Evolutionary conservation across 306 rosid genomes (phyloP).

Genomic region (Castanopsis chinensis): DNA sequence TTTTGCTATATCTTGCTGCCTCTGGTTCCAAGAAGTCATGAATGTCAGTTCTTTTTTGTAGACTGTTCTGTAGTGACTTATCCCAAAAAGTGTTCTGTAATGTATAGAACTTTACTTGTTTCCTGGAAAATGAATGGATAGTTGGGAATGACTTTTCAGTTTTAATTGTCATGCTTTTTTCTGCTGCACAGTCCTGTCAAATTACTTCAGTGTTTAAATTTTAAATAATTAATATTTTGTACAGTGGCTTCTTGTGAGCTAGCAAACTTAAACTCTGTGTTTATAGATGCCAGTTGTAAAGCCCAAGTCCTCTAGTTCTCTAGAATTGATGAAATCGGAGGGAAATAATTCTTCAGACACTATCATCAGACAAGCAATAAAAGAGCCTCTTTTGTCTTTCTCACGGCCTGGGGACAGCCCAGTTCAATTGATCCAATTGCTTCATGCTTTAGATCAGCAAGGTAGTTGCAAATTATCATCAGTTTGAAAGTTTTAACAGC

Average conservation of each 20-base stretch:
- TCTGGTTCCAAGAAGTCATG: background rate
- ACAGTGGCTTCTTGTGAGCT: conserved; percentile 34
- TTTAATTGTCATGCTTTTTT: background rate
- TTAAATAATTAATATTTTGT: conserved; percentile 10
- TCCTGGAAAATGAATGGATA: background rate
- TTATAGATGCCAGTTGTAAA: conserved; percentile 65
- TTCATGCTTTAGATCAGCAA: conserved; percentile 76
- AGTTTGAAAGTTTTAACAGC: conserved; percentile 1
- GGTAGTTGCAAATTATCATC: conserved; percentile 41
- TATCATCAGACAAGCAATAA: conserved; percentile 63
- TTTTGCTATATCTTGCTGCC: background rate
- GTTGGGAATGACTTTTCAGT: background rate
- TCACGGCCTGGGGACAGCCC: conserved; percentile 62
- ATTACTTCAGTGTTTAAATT: conserved; percentile 15
- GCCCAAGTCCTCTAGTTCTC: conserved; percentile 39
- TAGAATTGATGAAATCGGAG: conserved; percentile 66
- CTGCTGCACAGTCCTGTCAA: background rate
- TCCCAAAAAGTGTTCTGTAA: too few relatives aligned
- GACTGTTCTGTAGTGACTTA: background rate
- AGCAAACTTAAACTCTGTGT: conserved; percentile 20
- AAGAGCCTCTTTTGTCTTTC: conserved; percentile 56
- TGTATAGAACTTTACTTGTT: background rate
- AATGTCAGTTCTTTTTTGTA: background rate
- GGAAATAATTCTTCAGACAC: conserved; percentile 69
- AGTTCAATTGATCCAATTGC: conserved; percentile 66